These are phyloP conservation scores for Phoma sp. DNA, from an alignment of 2,329 filamentous ascomycete genomes.

Conservation along the genomic window DNA sequence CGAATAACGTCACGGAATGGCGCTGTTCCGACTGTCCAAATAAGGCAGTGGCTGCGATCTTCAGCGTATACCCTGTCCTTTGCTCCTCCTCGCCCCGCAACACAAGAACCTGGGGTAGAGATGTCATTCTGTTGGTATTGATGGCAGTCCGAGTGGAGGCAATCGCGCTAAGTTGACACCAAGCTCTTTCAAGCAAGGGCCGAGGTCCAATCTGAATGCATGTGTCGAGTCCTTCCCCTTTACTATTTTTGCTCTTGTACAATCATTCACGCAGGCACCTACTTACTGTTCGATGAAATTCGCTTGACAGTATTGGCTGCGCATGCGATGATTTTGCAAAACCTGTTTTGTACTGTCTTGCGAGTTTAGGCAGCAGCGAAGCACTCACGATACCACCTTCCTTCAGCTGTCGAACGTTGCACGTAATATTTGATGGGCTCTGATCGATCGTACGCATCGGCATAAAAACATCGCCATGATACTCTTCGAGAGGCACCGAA, in stretches of 20 bases:
- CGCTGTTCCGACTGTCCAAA: background rate
- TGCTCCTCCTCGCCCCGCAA: background rate
- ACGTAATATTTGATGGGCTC: too few relatives aligned
- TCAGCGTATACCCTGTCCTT: background rate
- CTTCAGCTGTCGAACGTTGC: too few relatives aligned
- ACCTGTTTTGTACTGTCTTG: background rate
- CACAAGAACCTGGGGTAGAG: background rate
- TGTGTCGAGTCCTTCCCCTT: background rate
- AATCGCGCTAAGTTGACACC: background rate
- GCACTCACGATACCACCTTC: background rate
- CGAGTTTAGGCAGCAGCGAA: background rate
- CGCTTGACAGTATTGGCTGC: background rate
- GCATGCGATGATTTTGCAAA: background rate
- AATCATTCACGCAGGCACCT: background rate
- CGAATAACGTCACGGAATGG: background rate
- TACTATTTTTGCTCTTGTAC: background rate
- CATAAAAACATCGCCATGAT: too few relatives aligned
- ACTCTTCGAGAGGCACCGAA: too few relatives aligned
- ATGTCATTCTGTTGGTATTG: background rate
- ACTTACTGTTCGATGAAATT: background rate
- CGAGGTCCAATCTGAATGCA: background rate
- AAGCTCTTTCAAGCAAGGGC: background rate
- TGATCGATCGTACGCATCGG: too few relatives aligned
- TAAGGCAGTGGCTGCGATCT: background rate
- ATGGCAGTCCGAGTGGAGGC: background rate